These are phyloP conservation scores for Allium sativum DNA, from an alignment of 106 monocot genomes.

Conservation along the genomic window DNA sequence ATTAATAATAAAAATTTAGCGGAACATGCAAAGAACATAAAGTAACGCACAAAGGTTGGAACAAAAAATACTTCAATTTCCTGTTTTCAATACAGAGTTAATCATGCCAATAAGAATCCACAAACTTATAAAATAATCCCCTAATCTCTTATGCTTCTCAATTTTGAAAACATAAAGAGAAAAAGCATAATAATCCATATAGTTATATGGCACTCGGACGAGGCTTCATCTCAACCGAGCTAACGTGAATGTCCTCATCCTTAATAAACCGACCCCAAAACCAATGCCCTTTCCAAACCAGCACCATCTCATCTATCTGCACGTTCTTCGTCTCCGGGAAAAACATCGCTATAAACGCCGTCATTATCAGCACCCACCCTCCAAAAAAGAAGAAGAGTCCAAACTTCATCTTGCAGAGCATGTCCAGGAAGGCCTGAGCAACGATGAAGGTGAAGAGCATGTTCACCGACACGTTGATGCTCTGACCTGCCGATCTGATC, in stretches of 20 bases:
- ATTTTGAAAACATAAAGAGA: too few relatives aligned
- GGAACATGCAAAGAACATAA: too few relatives aligned
- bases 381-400: constrained; percentile 34
- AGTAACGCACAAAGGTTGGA: too few relatives aligned
- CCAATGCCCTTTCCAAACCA: constrained; percentile 38
- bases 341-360: constrained; percentile 23
- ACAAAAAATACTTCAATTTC: too few relatives aligned
- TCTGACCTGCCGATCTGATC: constrained; percentile 40
- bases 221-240: neutral
- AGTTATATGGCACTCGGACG: too few relatives aligned
- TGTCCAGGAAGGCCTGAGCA: constrained; percentile 29
- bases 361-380: constrained; percentile 33
- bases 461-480: constrained; percentile 42
- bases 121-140: too few relatives aligned
- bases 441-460: constrained; percentile 30
- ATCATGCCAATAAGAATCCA: too few relatives aligned
- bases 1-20: too few relatives aligned
- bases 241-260: constrained; percentile 6
- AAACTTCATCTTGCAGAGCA: constrained; percentile 27
- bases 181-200: too few relatives aligned
- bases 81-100: too few relatives aligned
- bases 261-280: constrained; percentile 28
- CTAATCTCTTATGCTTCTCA: neutral
- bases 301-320: constrained; percentile 35
- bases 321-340: constrained; percentile 45